Percentiles rank a stretch among this genome's conserved stretches.
Evolutionary conservation across 2,329 filamentous ascomycete species (phyloP).

Genomic region (Trichoderma sp.): DNA sequence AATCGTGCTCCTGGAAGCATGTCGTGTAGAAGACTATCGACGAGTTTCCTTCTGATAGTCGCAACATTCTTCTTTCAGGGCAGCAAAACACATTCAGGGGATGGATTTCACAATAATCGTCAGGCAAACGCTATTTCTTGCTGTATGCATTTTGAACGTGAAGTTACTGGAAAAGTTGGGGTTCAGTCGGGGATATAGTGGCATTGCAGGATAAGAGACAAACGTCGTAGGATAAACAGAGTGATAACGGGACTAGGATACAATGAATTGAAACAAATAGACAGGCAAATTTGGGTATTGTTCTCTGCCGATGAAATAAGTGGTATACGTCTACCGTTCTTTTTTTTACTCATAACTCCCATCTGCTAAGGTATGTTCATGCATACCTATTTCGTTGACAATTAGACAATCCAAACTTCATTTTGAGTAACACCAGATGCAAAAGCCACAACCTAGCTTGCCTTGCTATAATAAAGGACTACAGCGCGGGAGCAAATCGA

Average conservation of each 20-base stretch:
- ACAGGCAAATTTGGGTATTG: neutral
- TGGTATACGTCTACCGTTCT: neutral
- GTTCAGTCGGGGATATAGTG: neutral
- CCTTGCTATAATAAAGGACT: neutral
- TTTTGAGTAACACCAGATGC: neutral
- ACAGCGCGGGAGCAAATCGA: neutral
- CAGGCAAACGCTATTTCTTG: too few relatives aligned
- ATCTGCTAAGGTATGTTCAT: neutral
- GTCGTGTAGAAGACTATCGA: too few relatives aligned
- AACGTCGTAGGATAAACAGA: neutral
- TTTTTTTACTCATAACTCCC: too few relatives aligned
- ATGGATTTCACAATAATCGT: too few relatives aligned
- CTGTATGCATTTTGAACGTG: neutral
- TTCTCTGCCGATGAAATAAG: neutral
- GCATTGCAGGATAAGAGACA: neutral
- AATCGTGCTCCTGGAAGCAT: too few relatives aligned
- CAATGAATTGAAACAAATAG: neutral
- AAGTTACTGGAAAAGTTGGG: neutral
- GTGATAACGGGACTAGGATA: neutral
- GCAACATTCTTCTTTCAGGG: too few relatives aligned
- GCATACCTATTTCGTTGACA: too few relatives aligned
- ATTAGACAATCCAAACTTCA: too few relatives aligned
- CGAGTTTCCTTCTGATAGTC: too few relatives aligned
- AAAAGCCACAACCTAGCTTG: neutral
- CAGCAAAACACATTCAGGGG: too few relatives aligned